A percentile compares a stretch with the other conserved stretches of the same genome.
These are phyloP conservation scores for Sesbania bispinosa DNA, from an alignment of 306 rosid species.

Conservation along the genomic window DNA sequence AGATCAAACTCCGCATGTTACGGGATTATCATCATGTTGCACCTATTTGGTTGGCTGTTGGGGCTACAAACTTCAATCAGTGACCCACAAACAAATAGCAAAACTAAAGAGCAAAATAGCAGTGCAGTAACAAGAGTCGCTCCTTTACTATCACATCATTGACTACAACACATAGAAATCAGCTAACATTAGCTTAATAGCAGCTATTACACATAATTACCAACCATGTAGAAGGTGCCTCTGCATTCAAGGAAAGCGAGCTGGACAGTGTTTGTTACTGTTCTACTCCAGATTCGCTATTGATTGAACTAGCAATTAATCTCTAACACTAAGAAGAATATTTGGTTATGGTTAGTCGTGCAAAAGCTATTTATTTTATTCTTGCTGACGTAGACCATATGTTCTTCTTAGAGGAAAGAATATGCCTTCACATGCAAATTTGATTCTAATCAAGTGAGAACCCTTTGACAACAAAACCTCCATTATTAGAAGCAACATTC, in stretches of 20 bases:
- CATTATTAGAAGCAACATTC: slow-evolving; percentile 17
- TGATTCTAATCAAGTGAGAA: slow-evolving; percentile 28
- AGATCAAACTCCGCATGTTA: neutral
- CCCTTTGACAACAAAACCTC: neutral
- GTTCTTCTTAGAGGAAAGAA: slow-evolving; percentile 35
- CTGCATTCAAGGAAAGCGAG: too few relatives aligned
- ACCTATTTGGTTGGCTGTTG: slow-evolving; percentile 8
- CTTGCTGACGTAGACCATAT: slow-evolving; percentile 49
- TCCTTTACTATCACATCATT: neutral
- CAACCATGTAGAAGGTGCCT: too few relatives aligned
- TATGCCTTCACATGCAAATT: slow-evolving; percentile 43
- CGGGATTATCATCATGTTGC: slow-evolving; percentile 5
- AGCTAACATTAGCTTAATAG: too few relatives aligned
- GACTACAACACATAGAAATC: too few relatives aligned
- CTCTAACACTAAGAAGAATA: neutral
- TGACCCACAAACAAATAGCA: neutral
- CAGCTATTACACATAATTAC: too few relatives aligned
- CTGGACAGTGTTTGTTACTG: neutral
- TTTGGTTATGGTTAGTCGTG: neutral
- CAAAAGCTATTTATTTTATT: slow-evolving; percentile 25
- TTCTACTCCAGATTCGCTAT: neutral
- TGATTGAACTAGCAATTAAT: neutral
- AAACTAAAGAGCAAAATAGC: slow-evolving; percentile 4
- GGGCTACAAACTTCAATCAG: neutral
- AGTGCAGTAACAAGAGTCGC: neutral